phyloP scores from a whole-genome alignment of 352 stramenopile species.

The Phytopythium aichiense region DNA sequence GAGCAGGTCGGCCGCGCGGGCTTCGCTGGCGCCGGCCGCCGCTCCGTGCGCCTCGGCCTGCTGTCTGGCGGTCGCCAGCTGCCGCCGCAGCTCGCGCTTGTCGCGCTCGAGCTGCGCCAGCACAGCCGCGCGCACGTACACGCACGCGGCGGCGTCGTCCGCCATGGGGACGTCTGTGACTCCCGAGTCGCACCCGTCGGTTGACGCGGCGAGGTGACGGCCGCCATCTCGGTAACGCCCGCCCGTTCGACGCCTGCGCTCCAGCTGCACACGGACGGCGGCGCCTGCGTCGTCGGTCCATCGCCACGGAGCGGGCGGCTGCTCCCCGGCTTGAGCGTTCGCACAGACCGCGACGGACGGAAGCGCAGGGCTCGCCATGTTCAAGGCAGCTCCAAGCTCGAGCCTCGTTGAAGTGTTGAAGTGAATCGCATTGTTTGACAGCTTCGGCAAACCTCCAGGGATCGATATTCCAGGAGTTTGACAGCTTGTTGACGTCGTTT shows the following conservation, averaged over 20 bases:
- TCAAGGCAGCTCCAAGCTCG: too few relatives aligned
- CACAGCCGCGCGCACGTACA: slow-evolving; percentile 49
- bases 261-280: too few relatives aligned
- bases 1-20: slow-evolving; percentile 58
- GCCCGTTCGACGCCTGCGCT: neutral
- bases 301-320: too few relatives aligned
- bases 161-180: neutral
- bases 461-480: too few relatives aligned
- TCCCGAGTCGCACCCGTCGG: neutral
- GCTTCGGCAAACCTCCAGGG: too few relatives aligned
- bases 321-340: too few relatives aligned
- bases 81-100: slow-evolving; percentile 45
- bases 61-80: slow-evolving; percentile 37
- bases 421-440: too few relatives aligned
- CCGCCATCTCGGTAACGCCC: neutral
- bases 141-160: slow-evolving; percentile 11
- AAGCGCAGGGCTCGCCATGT: too few relatives aligned
- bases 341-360: too few relatives aligned
- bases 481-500: too few relatives aligned
- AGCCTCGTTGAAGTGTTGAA: too few relatives aligned
- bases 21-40: slow-evolving; percentile 27
- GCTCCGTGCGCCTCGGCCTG: slow-evolving; percentile 31
- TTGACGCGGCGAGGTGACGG: neutral
- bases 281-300: too few relatives aligned
- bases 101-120: slow-evolving; percentile 52